Percentiles rank a stretch among this genome's conserved stretches.
These are phyloP conservation scores for Selenicereus undatus DNA, from an alignment of 148 eudicot species.

Conservation along the genomic window DNA sequence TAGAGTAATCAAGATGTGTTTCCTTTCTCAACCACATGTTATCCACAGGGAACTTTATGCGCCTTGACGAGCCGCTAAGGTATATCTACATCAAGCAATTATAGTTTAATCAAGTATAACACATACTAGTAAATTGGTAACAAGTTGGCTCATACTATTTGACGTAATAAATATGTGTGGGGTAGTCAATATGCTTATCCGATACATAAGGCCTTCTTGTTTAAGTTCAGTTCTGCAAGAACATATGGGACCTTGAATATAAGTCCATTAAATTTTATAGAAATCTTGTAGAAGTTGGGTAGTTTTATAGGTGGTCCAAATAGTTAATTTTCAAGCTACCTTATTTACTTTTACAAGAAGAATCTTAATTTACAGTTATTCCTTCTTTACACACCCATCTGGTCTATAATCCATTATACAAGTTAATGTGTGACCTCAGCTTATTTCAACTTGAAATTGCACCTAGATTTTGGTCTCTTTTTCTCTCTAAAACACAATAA, in stretches of 20 bases:
- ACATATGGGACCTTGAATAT: slow-evolving; percentile 17
- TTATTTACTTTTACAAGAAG: slow-evolving; percentile 11
- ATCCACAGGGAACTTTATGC: slow-evolving; percentile 21
- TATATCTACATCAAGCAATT: slow-evolving; percentile 14
- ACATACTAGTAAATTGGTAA: background rate
- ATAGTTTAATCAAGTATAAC: background rate
- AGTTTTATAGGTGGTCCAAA: slow-evolving; percentile 8
- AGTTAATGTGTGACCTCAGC: slow-evolving; percentile 23
- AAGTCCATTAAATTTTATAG: slow-evolving; percentile 11
- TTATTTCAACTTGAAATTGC: slow-evolving; percentile 19
- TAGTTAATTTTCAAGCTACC: slow-evolving; percentile 15
- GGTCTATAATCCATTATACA: slow-evolving; percentile 25
- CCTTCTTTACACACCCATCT: slow-evolving; percentile 18
- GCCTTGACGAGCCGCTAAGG: slow-evolving; percentile 26
- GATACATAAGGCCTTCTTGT: background rate
- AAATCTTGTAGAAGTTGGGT: slow-evolving; percentile 12
- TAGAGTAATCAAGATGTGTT: slow-evolving; percentile 21
- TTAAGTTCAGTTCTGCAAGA: slow-evolving; percentile 10
- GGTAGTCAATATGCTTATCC: slow-evolving; percentile 4
- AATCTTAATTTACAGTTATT: slow-evolving; percentile 18
- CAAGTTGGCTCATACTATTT: background rate
- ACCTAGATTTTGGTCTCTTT: background rate
- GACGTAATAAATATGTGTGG: slow-evolving; percentile 5
- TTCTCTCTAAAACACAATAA: too few relatives aligned
- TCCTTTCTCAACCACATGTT: slow-evolving; percentile 35